A percentile compares a stretch with the other conserved stretches of the same genome.
Conservation (phyloP, 2,329 filamentous ascomycete species). For the Mycosphaerella arachidis region DNA sequence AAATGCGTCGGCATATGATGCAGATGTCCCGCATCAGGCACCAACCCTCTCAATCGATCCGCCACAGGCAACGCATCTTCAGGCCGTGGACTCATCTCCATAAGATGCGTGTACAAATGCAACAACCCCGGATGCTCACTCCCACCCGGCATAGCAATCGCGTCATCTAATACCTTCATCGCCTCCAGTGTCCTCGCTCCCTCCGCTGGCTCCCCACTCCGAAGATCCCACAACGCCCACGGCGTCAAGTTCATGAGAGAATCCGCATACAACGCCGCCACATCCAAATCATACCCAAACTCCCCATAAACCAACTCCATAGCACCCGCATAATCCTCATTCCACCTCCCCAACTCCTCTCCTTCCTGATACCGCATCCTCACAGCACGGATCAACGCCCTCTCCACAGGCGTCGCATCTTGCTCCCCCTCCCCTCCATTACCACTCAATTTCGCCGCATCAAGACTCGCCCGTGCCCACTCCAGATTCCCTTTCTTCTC, state of each 20-base stretch:
- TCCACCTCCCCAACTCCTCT: conserved; percentile 51
- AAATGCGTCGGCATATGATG: conserved; percentile 75
- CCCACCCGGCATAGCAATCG: conserved; percentile 48
- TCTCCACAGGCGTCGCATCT: conserved; percentile 50
- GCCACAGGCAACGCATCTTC: conserved; percentile 59
- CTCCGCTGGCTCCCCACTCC: conserved; percentile 52
- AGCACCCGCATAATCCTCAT: conserved; percentile 56
- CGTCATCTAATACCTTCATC: conserved; percentile 55
- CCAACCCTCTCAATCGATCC: conserved; percentile 58
- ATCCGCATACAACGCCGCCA: conserved; percentile 61
- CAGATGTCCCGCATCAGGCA: conserved; percentile 66
- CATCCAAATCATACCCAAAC: conserved; percentile 57
- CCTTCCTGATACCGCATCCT: conserved; percentile 55
- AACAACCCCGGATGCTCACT: conserved; percentile 63
- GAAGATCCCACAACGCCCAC: conserved; percentile 61
- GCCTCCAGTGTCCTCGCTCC: conserved; percentile 56
- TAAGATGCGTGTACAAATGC: conserved; percentile 72
- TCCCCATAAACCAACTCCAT: conserved; percentile 54
- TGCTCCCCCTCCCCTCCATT: conserved; percentile 30
- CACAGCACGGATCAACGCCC: conserved; percentile 60
- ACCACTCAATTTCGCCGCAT: background rate
- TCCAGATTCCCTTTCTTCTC: conserved; percentile 54
- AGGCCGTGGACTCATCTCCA: conserved; percentile 68
- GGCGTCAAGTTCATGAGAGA: conserved; percentile 62
- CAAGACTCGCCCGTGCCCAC: conserved; percentile 45